These are phyloP conservation scores for Canna indica DNA, from an alignment of 176 grass and related monocot genomes.

Conservation along the genomic window DNA sequence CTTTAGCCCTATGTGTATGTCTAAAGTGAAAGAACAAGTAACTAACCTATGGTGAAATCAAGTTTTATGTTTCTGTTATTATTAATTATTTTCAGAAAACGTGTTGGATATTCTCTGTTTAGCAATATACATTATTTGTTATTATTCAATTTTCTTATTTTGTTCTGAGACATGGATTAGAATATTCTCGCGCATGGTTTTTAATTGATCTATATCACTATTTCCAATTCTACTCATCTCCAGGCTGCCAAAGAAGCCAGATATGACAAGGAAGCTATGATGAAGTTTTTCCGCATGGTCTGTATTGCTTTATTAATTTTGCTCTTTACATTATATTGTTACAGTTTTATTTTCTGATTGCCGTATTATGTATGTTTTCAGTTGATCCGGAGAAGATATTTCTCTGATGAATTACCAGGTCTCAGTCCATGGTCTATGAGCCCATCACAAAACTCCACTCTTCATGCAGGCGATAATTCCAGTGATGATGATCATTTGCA, in stretches of 20 bases:
- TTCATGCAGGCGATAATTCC: constrained; percentile 37
- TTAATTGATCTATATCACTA: neutral
- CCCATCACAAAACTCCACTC: constrained; percentile 40
- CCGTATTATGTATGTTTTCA: constrained; percentile 26
- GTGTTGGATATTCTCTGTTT: too few relatives aligned
- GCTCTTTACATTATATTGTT: constrained; percentile 17
- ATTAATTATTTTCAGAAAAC: neutral
- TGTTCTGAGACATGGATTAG: neutral
- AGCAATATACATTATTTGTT: neutral
- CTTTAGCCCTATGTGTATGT: too few relatives aligned
- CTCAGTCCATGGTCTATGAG: constrained; percentile 55
- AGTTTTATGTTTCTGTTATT: too few relatives aligned
- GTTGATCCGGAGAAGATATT: constrained; percentile 97
- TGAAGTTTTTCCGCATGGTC: constrained; percentile 94
- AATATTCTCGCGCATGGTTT: neutral
- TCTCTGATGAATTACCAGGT: constrained; percentile 69
- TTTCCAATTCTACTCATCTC: constrained; percentile 3
- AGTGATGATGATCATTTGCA: constrained; percentile 73
- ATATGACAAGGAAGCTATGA: constrained; percentile 93
- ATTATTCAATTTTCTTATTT: neutral
- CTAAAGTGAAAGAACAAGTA: too few relatives aligned
- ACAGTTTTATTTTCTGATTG: constrained; percentile 7
- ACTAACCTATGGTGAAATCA: too few relatives aligned
- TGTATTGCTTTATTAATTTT: constrained; percentile 20
- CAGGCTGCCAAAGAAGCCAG: constrained; percentile 89